A percentile compares a stretch with the other conserved stretches of the same genome.
Conservation (phyloP, 2,329 filamentous ascomycete species). For the Aspergillus brunneoviolaceus region DNA sequence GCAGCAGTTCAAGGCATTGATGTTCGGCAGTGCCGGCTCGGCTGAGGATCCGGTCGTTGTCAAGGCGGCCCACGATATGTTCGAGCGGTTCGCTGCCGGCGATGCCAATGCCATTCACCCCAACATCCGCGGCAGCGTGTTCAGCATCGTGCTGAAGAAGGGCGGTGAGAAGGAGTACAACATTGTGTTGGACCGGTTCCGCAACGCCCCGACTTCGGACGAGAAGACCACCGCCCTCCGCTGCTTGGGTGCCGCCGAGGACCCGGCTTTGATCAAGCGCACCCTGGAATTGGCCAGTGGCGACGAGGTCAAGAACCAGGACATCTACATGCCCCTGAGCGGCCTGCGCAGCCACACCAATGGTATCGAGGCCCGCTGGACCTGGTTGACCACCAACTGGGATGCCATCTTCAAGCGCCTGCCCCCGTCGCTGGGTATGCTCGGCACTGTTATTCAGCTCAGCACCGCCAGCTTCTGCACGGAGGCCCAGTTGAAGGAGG, state of each 20-base stretch:
- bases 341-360: conserved; percentile 74
- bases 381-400: conserved; percentile 86
- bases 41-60: conserved; percentile 77
- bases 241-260: conserved; percentile 73
- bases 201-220: conserved; percentile 71
- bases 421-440: conserved; percentile 81
- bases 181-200: conserved; percentile 71
- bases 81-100: conserved; percentile 76
- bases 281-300: conserved; percentile 74
- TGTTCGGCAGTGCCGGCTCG: conserved; percentile 81
- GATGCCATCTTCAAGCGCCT: conserved; percentile 76
- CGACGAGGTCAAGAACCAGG: conserved; percentile 87
- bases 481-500: conserved; percentile 69
- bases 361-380: conserved; percentile 77
- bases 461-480: conserved; percentile 78
- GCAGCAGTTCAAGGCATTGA: conserved; percentile 90
- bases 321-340: conserved; percentile 84
- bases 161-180: conserved; percentile 88
- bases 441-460: conserved; percentile 80
- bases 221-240: conserved; percentile 91
- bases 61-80: conserved; percentile 83
- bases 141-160: conserved; percentile 77
- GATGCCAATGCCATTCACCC: conserved; percentile 83
- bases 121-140: conserved; percentile 84
- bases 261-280: conserved; percentile 75